phyloP scores from a whole-genome alignment of 371 early-diverging fungal species.

The Apophysomyces trapeziformis region DNA sequence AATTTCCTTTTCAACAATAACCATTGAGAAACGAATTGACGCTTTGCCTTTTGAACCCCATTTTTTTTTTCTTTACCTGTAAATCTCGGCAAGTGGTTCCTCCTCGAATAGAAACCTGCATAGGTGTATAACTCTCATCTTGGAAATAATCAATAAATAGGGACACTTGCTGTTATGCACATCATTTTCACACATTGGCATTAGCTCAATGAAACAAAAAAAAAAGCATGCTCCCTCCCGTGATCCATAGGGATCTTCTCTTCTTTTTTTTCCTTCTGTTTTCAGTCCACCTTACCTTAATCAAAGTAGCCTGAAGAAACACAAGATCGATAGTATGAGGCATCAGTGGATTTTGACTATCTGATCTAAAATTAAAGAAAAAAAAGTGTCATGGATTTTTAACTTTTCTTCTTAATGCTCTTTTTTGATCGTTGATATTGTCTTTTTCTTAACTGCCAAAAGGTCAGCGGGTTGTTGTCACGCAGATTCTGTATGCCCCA shows the following conservation, averaged over 20 bases:
- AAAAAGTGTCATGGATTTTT: constrained; percentile 52
- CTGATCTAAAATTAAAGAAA: constrained; percentile 57
- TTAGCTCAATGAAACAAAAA: neutral
- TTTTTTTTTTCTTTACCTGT: constrained; percentile 18
- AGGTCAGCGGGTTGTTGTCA: constrained; percentile 74
- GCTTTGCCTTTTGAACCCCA: too few relatives aligned
- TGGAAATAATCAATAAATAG: constrained; percentile 78
- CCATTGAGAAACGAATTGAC: neutral
- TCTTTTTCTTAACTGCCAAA: constrained; percentile 77
- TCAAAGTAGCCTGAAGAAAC: constrained; percentile 40
- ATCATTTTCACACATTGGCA: neutral
- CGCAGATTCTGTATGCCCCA: constrained; percentile 70
- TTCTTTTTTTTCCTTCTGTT: too few relatives aligned
- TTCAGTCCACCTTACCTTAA: constrained; percentile 22
- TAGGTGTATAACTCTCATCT: constrained; percentile 95
- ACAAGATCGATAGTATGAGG: constrained; percentile 41
- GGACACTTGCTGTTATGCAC: constrained; percentile 56
- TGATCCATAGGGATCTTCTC: too few relatives aligned
- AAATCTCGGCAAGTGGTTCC: constrained; percentile 78
- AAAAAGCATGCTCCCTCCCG: too few relatives aligned
- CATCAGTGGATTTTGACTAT: constrained; percentile 52
- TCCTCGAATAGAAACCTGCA: constrained; percentile 69
- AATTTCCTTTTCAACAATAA: constrained; percentile 44
- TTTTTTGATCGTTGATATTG: neutral
- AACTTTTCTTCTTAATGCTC: constrained; percentile 28